Conservation (phyloP, 1,284 basidiomycete species). For the Marasmius sp. region DNA sequence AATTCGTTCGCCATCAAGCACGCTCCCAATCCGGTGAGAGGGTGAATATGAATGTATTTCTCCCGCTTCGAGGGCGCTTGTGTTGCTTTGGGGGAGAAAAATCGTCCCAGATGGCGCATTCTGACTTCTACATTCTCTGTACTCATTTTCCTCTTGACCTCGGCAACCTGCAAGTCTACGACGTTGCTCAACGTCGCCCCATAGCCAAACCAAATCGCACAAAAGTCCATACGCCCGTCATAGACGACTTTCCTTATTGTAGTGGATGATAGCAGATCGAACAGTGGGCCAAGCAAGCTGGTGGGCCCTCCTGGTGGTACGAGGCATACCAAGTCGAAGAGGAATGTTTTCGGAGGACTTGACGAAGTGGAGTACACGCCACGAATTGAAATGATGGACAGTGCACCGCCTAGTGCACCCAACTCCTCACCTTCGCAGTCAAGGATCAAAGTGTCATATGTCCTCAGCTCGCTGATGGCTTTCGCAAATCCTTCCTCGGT, state of each 20-base stretch:
- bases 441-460: background rate
- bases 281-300: constrained; percentile 8
- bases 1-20: background rate
- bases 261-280: constrained; percentile 13
- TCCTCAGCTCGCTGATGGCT: background rate
- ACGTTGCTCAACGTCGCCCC: constrained; percentile 16
- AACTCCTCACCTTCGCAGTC: constrained; percentile 2
- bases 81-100: background rate
- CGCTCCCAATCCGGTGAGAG: too few relatives aligned
- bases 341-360: background rate
- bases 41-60: too few relatives aligned
- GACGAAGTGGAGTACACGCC: background rate
- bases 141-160: constrained; percentile 13
- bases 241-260: constrained; percentile 16
- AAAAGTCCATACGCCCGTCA: constrained; percentile 22
- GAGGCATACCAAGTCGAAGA: constrained; percentile 1
- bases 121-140: constrained; percentile 11
- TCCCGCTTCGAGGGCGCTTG: too few relatives aligned
- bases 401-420: background rate
- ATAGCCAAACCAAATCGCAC: constrained; percentile 16
- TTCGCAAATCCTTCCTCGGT: background rate
- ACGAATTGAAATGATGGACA: background rate
- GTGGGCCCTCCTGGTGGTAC: background rate
- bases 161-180: constrained; percentile 20
- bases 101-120: constrained; percentile 6